These are phyloP conservation scores for Penicillium crystallinum DNA, from an alignment of 495 filamentous ascomycete genomes.

Conservation along the genomic window DNA sequence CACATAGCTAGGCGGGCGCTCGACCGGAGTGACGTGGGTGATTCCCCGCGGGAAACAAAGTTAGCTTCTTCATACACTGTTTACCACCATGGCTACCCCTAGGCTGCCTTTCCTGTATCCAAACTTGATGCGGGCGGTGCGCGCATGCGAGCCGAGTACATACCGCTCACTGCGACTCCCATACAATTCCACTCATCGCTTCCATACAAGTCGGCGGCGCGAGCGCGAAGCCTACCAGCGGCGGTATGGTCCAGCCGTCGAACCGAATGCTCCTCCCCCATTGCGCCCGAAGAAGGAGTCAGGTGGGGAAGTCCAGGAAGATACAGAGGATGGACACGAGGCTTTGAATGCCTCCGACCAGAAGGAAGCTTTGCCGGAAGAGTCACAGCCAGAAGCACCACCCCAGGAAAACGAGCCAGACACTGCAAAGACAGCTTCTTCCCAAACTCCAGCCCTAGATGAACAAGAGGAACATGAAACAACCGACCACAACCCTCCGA, in stretches of 20 bases:
- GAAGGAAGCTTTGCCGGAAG: slow-evolving; percentile 7
- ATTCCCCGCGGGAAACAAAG: slow-evolving; percentile 1
- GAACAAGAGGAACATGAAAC: slow-evolving; percentile 13
- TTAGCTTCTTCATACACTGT: not conserved
- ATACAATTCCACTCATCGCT: slow-evolving; percentile 15
- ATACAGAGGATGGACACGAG: slow-evolving; percentile 16
- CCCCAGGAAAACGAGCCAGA: not conserved
- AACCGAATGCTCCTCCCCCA: slow-evolving; percentile 40
- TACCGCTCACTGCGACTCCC: slow-evolving; percentile 27
- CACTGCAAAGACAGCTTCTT: slow-evolving; percentile 1
- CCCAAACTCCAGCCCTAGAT: not conserved
- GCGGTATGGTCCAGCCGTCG: slow-evolving; percentile 49
- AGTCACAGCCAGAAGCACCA: slow-evolving; percentile 7
- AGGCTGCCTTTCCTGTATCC: slow-evolving; percentile 74
- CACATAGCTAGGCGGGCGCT: not conserved
- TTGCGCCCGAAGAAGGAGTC: slow-evolving; percentile 22
- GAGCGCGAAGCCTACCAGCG: slow-evolving; percentile 42
- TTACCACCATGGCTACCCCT: slow-evolving; percentile 54
- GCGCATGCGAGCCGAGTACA: slow-evolving; percentile 34
- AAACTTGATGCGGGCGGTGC: slow-evolving; percentile 50
- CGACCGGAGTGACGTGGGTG: not conserved
- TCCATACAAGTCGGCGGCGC: slow-evolving; percentile 38
- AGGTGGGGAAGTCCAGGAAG: slow-evolving; percentile 16
- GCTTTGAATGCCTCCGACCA: slow-evolving; percentile 10
- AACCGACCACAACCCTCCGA: slow-evolving; percentile 10